Base-by-base conservation (phyloP, 2,329 filamentous ascomycete species). In the Fusarium buxicola region DNA sequence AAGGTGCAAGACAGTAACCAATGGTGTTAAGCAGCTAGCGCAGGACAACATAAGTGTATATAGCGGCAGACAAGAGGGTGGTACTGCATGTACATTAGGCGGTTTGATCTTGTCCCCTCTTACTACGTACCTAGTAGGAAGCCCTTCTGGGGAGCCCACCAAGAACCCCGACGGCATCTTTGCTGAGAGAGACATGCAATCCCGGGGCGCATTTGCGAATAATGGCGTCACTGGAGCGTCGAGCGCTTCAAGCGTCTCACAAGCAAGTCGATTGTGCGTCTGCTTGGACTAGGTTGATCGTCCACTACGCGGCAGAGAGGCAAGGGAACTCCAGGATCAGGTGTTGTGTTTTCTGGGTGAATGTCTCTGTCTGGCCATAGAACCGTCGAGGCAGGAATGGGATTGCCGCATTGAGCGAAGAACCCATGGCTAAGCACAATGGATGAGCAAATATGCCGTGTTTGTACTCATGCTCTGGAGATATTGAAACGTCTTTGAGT, bases 191-290 rank as follows among this genome's bases (percentile, higher is more conserved):
- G 46, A 57, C 53, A 60, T 66, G 60, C 55, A 67, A 70, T 65
- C 44, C 43, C 53, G 56, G 48, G 40, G 45, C 46, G 43, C 16
- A 55, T 49, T 63, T 65, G 58, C 63, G 50, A 63, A 56, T 51
- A 25, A 70, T 70, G 65, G 65, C 68, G 66, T 70, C 68, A 70
- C 68, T 65, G 54, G 44, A 30, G 54, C 55, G 45, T 47, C 31
- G 41, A 52, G 55, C 57, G 62, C 58, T 65, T 69, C 59, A 45
- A 63, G 63, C 49, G 59, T 64, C 56, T 64, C 54, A 66, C 63
- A 53, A 56, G 4, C 21, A 56, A 18, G 38, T 28, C 43, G 48
- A 59, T 55, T 63, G 57, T 61, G 58, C 34, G 58, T 55, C 48
- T 65, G 40, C 39, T 50, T 50, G 32, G 35, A 24, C 13, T 39